A percentile compares a stretch with the other conserved stretches of the same genome.
Evolutionary conservation across 495 filamentous ascomycete genomes (phyloP).

Genomic region (Hyaloscypha bicolor): DNA sequence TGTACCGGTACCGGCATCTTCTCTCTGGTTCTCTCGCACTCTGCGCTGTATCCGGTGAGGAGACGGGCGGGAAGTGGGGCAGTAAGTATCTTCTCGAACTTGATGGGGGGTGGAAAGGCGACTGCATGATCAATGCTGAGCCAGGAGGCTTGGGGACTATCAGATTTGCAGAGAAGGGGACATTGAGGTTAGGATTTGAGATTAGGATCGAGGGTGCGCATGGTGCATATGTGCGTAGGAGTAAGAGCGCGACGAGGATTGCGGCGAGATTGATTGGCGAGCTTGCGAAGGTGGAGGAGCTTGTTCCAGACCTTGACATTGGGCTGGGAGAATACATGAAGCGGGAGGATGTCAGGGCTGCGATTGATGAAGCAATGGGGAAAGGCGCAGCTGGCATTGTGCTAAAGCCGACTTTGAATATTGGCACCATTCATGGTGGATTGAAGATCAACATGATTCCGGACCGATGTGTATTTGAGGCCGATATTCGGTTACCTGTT

Average conservation of each 20-base stretch:
- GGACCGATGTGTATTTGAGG: slow-evolving; percentile 12
- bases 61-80: slow-evolving; percentile 23
- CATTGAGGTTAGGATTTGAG: slow-evolving; percentile 12
- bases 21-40: slow-evolving; percentile 12
- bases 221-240: slow-evolving; percentile 19
- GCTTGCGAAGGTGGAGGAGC: slow-evolving; percentile 11
- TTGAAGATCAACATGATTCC: slow-evolving; percentile 27
- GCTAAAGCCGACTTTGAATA: slow-evolving; percentile 17
- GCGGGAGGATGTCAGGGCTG: slow-evolving; percentile 10
- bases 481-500: slow-evolving; percentile 18
- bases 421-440: slow-evolving; percentile 19
- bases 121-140: slow-evolving; percentile 26
- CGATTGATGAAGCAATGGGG: slow-evolving; percentile 19
- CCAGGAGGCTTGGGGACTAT: slow-evolving; percentile 20
- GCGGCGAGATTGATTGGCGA: slow-evolving; percentile 15
- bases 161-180: slow-evolving; percentile 22
- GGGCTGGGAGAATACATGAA: slow-evolving; percentile 19
- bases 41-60: slow-evolving; percentile 22
- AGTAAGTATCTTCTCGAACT: slow-evolving; percentile 12
- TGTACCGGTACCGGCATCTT: slow-evolving; percentile 3
- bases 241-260: slow-evolving; percentile 18
- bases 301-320: slow-evolving; percentile 1
- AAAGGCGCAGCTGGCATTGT: slow-evolving; percentile 14
- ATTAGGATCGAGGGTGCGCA: slow-evolving; percentile 15
- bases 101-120: slow-evolving; percentile 9